Evolutionary conservation across 1,139 yeast genomes (phyloP), one percentile per base, ranked within the genome.

Genomic region (Tardiomyces blankii): DNA sequence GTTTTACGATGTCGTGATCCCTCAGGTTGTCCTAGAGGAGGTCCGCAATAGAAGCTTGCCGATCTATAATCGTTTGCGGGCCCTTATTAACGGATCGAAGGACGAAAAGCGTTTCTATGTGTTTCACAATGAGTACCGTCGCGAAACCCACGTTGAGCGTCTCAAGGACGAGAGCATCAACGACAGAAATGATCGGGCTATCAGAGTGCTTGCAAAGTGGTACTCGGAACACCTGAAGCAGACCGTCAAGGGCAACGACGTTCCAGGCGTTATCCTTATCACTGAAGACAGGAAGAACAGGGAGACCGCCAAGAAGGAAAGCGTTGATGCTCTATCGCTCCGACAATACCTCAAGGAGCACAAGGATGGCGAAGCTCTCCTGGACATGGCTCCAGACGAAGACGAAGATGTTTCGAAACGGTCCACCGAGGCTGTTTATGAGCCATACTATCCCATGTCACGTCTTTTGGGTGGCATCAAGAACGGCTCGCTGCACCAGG

Each of bases 11-110:
- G 95, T 89, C 19, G 82, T 93, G 47, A 69, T 93, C 14, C 96
- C 97, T 2, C 98, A 93, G 63, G 83, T 95, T 2, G 97, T 87
- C 1, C 70, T 93, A 41, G 97, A 93, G 57, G 97, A 93, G 64
- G 96, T 89, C 18, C 77, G 88, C 52, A 88, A 87, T 61, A 73
- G 84, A 58, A 85, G 95, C 41, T 77, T 81, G 57, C 96, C 98
- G 2, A 81, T 89, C 27, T 93, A 89, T 61, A 82, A 84, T 56
- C 74, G 98, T 59, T 66, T 91, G 45, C 74, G 97, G 57, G 77
- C 84, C 4, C 68, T 93, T 41, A 80, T 87, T 16, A 80, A 78
- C 56, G 62, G 65, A 35, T 48, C 52, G 11, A n/a, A 13, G 5
- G 80, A 80, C 44, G 89, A 83, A 48, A 93, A 91, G 63, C 71